phyloP scores from a whole-genome alignment of 768 basidiomycete species.

The Cystoderma amianthinum region DNA sequence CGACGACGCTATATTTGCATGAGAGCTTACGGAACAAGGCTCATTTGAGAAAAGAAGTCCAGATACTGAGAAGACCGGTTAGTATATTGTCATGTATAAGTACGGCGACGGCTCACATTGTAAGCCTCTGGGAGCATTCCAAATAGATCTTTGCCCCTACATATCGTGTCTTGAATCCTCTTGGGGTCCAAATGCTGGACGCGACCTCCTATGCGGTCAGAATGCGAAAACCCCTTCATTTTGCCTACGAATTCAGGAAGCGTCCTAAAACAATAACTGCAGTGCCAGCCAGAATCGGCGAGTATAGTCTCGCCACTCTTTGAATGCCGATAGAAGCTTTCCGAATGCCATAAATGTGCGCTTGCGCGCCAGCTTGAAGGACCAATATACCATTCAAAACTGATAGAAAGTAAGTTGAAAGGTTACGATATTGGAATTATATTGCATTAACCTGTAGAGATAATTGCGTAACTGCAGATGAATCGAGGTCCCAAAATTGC shows the following conservation, averaged over 20 bases:
- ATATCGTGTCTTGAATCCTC: slow-evolving; percentile 52
- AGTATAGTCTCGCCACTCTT: slow-evolving; percentile 40
- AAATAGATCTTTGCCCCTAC: slow-evolving; percentile 55
- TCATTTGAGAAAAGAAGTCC: slow-evolving; percentile 46
- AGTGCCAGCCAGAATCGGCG: slow-evolving; percentile 65
- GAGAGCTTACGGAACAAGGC: slow-evolving; percentile 38
- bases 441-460: slow-evolving; percentile 47
- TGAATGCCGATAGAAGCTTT: slow-evolving; percentile 40
- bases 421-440: too few species aligned
- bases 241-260: slow-evolving; percentile 52
- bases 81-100: not conserved
- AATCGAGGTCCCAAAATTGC: slow-evolving; percentile 43
- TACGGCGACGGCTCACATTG: slow-evolving; percentile 26
- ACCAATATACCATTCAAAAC: slow-evolving; percentile 54
- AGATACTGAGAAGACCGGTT: slow-evolving; percentile 29
- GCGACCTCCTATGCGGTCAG: slow-evolving; percentile 49
- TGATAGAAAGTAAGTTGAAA: slow-evolving; percentile 7
- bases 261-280: slow-evolving; percentile 59
- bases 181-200: slow-evolving; percentile 37
- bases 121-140: slow-evolving; percentile 62
- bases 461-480: slow-evolving; percentile 59
- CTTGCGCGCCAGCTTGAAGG: slow-evolving; percentile 50
- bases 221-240: slow-evolving; percentile 57
- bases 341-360: slow-evolving; percentile 38
- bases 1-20: not conserved